Conservation (phyloP, 352 stramenopile species). For the Phytophthora podocarpi region DNA sequence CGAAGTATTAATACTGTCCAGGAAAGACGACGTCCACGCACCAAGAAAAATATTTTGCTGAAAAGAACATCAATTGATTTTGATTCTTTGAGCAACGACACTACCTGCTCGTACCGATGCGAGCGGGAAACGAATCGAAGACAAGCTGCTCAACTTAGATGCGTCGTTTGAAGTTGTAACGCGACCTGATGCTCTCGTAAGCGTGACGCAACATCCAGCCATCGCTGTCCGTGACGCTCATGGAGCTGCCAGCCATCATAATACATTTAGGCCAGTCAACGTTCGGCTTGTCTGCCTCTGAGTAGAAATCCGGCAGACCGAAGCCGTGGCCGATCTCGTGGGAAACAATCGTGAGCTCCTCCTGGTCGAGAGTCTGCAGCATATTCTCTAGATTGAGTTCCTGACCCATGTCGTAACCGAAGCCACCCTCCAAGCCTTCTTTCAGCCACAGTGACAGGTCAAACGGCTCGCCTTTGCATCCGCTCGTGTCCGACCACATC, state of each 20-base stretch:
- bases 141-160: background rate
- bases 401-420: slow-evolving; percentile 23
- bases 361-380: slow-evolving; percentile 33
- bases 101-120: slow-evolving; percentile 3
- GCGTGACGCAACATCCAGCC: slow-evolving; percentile 37
- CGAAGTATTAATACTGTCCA: no score
- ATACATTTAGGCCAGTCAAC: slow-evolving; percentile 14
- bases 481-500: slow-evolving; percentile 28
- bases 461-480: slow-evolving; percentile 37
- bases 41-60: no score
- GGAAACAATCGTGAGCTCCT: slow-evolving; percentile 26
- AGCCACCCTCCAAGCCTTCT: slow-evolving; percentile 27
- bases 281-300: slow-evolving; percentile 10
- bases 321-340: slow-evolving; percentile 42
- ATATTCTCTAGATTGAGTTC: slow-evolving; percentile 37
- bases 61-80: no score
- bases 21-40: no score
- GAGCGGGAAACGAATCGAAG: slow-evolving; percentile 4
- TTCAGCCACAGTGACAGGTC: slow-evolving; percentile 47
- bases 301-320: slow-evolving; percentile 26
- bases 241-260: slow-evolving; percentile 34
- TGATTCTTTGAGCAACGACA: no score
- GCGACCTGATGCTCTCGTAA: slow-evolving; percentile 14
- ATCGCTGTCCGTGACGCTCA: slow-evolving; percentile 26
- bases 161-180: slow-evolving; percentile 27